Evolutionary conservation across 1,139 yeast genomes (phyloP), one percentile per base, ranked within the genome.

Genomic region (Waltiozyma sp.): DNA sequence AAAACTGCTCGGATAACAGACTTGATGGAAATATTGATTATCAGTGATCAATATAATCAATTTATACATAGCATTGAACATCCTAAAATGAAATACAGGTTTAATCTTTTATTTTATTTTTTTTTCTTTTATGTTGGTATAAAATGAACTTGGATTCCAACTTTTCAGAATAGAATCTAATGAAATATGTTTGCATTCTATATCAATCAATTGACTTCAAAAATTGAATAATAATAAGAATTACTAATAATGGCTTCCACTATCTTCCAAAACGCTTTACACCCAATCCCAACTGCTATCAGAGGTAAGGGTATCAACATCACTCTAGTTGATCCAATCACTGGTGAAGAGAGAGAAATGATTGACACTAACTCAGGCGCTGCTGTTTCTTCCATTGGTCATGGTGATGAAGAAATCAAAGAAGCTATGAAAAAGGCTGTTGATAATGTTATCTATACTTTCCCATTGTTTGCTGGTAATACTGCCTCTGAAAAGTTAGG

Each of bases 341-440:
- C 76, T 33, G 70, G 69, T 38, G 64, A 64, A 39, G 53, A 58
- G 39, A 62, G 57, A 37, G 64, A 60, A 19, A 47, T 74, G 11
- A 56, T 74, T 39, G 82, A 77, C 55, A 79, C 72, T 28, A 60
- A 68, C 50, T 72, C 80, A 16, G 82, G 82, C 47, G 82, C 82
- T 7, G 82, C 82, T 26, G 82, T 77, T 33, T 75, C 75, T 19
- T 73, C 80, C 2, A 62, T 76, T 44, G 80, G 80, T 23, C 77
- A 75, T 65, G 71, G 71, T 40, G 80, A 77, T 54, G 64, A 65
- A 36, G 80, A 74, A 31, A 70, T 73, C 31, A 58, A 64, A 37
- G 63, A 65, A n/a, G 68, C 64, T 28, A 70, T 75, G 63, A 60
- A 60, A 41, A 65, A 69, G 34, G 77, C 76, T 24, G 76, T 75